Percentiles rank a stretch among this genome's conserved stretches.
Evolutionary conservation across 352 stramenopile genomes (phyloP).

Genomic region (Phytophthora foliorum): DNA sequence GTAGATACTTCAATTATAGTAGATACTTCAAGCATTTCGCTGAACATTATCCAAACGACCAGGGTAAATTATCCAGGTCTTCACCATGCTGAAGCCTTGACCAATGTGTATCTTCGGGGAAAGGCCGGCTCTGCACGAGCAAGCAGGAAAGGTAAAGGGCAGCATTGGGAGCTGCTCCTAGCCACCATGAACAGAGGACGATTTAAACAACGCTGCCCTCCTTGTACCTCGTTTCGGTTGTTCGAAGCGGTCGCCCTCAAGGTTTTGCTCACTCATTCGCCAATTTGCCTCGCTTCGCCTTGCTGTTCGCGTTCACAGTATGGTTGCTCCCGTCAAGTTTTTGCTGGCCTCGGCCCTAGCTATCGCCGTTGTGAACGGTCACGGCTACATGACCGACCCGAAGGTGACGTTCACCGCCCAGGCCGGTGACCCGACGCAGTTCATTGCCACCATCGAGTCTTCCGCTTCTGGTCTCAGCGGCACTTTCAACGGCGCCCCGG

Average conservation of each 20-base stretch:
- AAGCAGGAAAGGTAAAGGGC: slow-evolving; percentile 24
- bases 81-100: background rate
- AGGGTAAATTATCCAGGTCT: background rate
- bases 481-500: slow-evolving; percentile 25
- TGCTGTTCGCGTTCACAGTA: background rate
- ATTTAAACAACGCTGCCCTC: slow-evolving; percentile 13
- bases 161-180: no score
- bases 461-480: slow-evolving; percentile 28
- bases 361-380: slow-evolving; percentile 17
- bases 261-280: slow-evolving; percentile 13
- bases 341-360: slow-evolving; percentile 13
- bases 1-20: background rate
- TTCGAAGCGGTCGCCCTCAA: slow-evolving; percentile 21
- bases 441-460: slow-evolving; percentile 39
- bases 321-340: slow-evolving; percentile 18
- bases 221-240: slow-evolving; percentile 10
- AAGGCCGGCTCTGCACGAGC: slow-evolving; percentile 8
- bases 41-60: slow-evolving; percentile 6
- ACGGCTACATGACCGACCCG: slow-evolving; percentile 37
- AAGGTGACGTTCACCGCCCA: slow-evolving; percentile 17
- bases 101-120: slow-evolving; percentile 5
- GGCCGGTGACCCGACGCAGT: slow-evolving; percentile 34
- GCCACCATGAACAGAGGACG: slow-evolving; percentile 14
- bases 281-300: slow-evolving; percentile 16
- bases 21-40: slow-evolving; percentile 1